phyloP scores from a whole-genome alignment of 176 grass and related monocot genomes.

The Carex littledalei region DNA sequence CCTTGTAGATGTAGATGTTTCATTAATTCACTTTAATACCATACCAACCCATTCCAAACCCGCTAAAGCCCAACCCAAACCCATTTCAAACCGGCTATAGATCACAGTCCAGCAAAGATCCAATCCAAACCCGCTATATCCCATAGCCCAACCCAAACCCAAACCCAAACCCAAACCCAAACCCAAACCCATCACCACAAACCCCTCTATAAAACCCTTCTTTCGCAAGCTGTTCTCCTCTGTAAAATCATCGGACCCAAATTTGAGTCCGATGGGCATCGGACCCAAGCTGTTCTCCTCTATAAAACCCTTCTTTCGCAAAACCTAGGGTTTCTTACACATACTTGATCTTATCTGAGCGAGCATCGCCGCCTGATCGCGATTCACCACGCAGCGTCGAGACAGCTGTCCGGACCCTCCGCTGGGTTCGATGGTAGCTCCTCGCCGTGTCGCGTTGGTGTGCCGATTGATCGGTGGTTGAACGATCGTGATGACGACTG shows the following conservation, averaged over 20 bases:
- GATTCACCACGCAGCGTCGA: neutral
- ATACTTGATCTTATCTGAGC: slow-evolving; percentile 22
- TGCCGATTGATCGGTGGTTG: neutral
- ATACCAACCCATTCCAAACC: neutral
- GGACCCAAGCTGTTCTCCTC: neutral
- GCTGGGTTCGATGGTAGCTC: neutral
- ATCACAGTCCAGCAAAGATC: neutral
- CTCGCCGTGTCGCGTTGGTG: neutral
- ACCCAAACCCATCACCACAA: neutral
- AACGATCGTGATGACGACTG: neutral
- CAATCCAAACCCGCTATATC: neutral
- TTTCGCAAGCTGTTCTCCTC: neutral
- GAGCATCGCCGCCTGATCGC: slow-evolving; percentile 1
- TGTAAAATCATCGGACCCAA: too few species aligned
- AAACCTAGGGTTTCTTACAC: neutral
- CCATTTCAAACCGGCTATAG: neutral
- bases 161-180: neutral
- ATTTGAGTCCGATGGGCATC: too few species aligned
- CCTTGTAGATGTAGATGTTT: too few species aligned
- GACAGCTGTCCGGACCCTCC: neutral
- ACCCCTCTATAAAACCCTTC: neutral
- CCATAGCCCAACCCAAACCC: neutral
- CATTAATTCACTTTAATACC: too few species aligned
- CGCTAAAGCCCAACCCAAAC: neutral
- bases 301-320: neutral